Conservation (phyloP, 2,329 filamentous ascomycete species). For the Trichoderma sp. region DNA sequence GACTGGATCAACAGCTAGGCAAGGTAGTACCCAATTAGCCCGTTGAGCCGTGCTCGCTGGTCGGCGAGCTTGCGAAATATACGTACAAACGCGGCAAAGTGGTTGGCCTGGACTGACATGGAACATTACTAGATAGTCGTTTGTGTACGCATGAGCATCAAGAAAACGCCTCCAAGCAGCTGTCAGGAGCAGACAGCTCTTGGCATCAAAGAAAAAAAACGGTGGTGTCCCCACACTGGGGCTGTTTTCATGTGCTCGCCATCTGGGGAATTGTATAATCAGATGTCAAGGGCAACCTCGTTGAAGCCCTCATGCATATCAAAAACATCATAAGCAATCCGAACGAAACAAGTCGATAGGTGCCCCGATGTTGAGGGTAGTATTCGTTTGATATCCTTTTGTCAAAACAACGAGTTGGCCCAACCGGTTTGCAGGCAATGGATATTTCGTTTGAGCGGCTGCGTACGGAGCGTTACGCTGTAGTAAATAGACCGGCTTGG, state of each 20-base stretch:
- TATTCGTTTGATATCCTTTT: neutral
- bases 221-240: neutral
- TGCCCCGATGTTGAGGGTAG: neutral
- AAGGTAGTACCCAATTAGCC: neutral
- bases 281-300: neutral
- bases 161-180: neutral
- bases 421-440: neutral
- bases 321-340: neutral
- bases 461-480: neutral
- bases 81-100: slow-evolving; percentile 8
- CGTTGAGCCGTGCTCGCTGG: neutral
- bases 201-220: neutral
- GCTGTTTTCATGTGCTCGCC: neutral
- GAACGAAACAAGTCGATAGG: neutral
- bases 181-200: neutral
- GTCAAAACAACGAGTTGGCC: neutral
- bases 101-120: neutral
- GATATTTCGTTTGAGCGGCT: neutral
- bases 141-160: neutral
- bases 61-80: slow-evolving; percentile 5
- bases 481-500: neutral
- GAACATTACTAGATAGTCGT: slow-evolving; percentile 5
- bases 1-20: slow-evolving; percentile 1
- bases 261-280: slow-evolving; percentile 4
- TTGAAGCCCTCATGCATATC: neutral